These are phyloP conservation scores for Rhytidhysteron rufulum DNA, from an alignment of 2,329 filamentous ascomycete species.

Conservation along the genomic window DNA sequence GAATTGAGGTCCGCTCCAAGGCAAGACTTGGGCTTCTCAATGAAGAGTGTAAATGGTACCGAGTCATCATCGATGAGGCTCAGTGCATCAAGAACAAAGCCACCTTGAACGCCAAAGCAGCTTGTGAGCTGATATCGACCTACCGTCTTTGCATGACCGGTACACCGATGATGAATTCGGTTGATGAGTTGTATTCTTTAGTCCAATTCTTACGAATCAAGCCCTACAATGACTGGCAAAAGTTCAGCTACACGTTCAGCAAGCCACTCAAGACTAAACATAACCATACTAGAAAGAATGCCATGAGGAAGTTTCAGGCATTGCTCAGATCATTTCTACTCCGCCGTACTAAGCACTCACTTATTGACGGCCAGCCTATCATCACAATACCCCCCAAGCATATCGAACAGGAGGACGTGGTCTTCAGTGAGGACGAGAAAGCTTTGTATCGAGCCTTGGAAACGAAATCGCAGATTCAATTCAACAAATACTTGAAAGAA, in stretches of 20 bases:
- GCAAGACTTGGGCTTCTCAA: constrained; percentile 51
- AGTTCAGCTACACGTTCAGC: constrained; percentile 59
- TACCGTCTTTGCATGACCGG: constrained; percentile 74
- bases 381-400: constrained; percentile 64
- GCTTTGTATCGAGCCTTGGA: constrained; percentile 66
- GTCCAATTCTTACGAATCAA: constrained; percentile 72
- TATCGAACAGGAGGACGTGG: constrained; percentile 58
- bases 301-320: constrained; percentile 69
- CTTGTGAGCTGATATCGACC: constrained; percentile 54
- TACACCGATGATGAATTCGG: constrained; percentile 85
- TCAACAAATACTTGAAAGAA: constrained; percentile 72
- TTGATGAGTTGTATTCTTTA: constrained; percentile 73
- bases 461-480: constrained; percentile 60
- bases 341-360: constrained; percentile 74
- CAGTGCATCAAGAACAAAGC: constrained; percentile 75
- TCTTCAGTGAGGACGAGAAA: constrained; percentile 64
- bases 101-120: constrained; percentile 60
- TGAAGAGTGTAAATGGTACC: constrained; percentile 58
- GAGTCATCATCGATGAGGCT: constrained; percentile 72
- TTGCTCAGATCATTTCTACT: constrained; percentile 78
- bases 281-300: constrained; percentile 34
- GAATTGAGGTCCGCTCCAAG: neutral
- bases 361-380: constrained; percentile 76
- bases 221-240: constrained; percentile 64
- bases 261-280: constrained; percentile 46